These are phyloP conservation scores for Kazachstania bromeliacearum DNA, from an alignment of 805 yeast genomes.

Conservation along the genomic window DNA sequence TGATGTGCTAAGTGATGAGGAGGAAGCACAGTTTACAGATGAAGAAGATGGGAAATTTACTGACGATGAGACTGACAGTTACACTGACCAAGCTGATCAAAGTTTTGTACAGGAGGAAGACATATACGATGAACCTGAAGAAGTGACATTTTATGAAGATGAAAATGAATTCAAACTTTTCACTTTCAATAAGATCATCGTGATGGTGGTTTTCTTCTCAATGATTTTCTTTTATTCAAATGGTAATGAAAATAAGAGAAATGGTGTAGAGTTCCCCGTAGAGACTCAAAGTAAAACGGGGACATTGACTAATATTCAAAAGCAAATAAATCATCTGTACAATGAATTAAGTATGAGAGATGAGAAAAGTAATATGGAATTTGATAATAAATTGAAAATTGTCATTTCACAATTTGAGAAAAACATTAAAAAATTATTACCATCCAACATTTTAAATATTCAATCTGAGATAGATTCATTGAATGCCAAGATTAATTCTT, in stretches of 20 bases:
- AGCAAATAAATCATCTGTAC: slow-evolving; percentile 24
- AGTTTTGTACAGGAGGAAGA: slow-evolving; percentile 4
- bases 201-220: too few relatives aligned
- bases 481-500: background rate
- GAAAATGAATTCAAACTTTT: too few relatives aligned
- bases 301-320: slow-evolving; percentile 13
- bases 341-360: slow-evolving; percentile 21
- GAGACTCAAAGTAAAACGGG: too few relatives aligned
- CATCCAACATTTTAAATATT: slow-evolving; percentile 18
- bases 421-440: slow-evolving; percentile 23
- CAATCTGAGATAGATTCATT: slow-evolving; percentile 11
- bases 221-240: too few relatives aligned
- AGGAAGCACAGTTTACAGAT: slow-evolving; percentile 13
- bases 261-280: too few relatives aligned
- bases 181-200: too few relatives aligned
- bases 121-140: slow-evolving; percentile 4
- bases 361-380: slow-evolving; percentile 16
- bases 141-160: slow-evolving; percentile 10
- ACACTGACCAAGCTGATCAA: slow-evolving; percentile 4
- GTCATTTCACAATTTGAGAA: slow-evolving; percentile 27
- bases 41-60: slow-evolving; percentile 12
- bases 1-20: slow-evolving; percentile 8
- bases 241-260: too few relatives aligned
- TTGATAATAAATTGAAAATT: slow-evolving; percentile 23
- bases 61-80: slow-evolving; percentile 8